Evolutionary conservation across 2,329 filamentous ascomycete species (phyloP), one percentile per base, ranked within the genome.

Genomic region (Colletotrichum sp.): DNA sequence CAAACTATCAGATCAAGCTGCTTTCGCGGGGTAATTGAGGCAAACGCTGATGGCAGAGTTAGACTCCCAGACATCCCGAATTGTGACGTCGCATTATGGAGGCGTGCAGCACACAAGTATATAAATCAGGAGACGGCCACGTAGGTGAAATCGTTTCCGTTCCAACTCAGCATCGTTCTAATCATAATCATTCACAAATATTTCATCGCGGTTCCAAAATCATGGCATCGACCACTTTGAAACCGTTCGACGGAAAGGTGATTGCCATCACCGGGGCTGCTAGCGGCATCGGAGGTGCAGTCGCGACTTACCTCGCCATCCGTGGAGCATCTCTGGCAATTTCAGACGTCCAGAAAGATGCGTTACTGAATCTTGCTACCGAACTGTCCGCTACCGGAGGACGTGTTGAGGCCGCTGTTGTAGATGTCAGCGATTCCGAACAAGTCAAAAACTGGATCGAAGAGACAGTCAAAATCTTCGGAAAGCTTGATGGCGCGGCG

Each of bases 191-290:
- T 49, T 11, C 36, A 5, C 19, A 22, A 22, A 22, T 22, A 2
- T 1, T 49, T 1, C 19, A 22, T 6, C 9, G 3, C 19, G 12
- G 4, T 2, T 22, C 6, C 0, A 6, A 16, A 44, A 49, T 13
- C 15, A 68, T 68, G 65, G 8, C 49, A 1, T 55, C 39, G 9
- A 22, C 19, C n/a, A 12, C 29, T 3, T 34, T 30, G 19, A 27
- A 57, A 3, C 1, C 44, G n/a, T 75, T 82, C 25, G 19, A 59
- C 4, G 76, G 61, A 76, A 89, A 87, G 79, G 84, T 89, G 44
- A 85, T 89, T 75, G 87, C 87, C 69, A 79, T 90, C 32, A 89
- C 88, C 4, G 88, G 89, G 16, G 85, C 86, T 3, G 86, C 86
- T 2, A 84, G 83, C 9, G 89, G 89, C 19, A 90, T 90, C 68